Conservation (phyloP, 106 monocot species). For the Agapanthus africanus region DNA sequence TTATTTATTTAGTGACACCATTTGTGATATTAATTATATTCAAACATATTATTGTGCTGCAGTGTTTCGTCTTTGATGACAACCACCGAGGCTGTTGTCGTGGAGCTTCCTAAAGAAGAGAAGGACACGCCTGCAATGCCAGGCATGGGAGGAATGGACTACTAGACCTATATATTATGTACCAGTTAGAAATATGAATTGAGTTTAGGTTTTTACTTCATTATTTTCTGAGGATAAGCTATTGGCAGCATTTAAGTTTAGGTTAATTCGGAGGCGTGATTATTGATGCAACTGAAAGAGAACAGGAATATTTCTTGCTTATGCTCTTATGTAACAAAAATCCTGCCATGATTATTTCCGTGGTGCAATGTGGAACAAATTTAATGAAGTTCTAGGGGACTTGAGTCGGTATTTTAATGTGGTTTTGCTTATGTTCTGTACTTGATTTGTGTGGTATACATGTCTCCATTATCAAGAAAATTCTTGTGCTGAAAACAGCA, state of each 20-base stretch:
- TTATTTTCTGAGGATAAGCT: background rate
- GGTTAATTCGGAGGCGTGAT: background rate
- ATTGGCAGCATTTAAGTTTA: background rate
- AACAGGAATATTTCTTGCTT: background rate
- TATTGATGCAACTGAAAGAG: background rate
- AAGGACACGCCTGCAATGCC: conserved; percentile 16
- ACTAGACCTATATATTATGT: background rate
- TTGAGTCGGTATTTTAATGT: too few relatives aligned
- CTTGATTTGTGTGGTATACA: too few relatives aligned
- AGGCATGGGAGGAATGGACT: conserved; percentile 27
- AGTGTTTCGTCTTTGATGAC: conserved; percentile 73
- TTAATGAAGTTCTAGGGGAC: too few relatives aligned
- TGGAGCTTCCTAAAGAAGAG: conserved; percentile 61
- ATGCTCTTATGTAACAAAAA: background rate
- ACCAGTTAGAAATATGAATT: conserved; percentile 4
- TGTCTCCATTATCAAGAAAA: too few relatives aligned
- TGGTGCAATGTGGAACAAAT: background rate
- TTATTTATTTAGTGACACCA: too few relatives aligned
- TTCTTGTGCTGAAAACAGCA: too few relatives aligned
- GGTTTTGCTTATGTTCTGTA: too few relatives aligned
- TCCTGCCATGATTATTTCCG: background rate
- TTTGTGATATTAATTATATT: too few relatives aligned
- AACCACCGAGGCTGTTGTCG: conserved; percentile 65
- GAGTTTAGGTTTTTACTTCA: background rate
- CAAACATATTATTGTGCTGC: conserved; percentile 17